These are phyloP conservation scores for Phialophora expanda DNA, from an alignment of 2,329 filamentous ascomycete genomes.

Conservation along the genomic window DNA sequence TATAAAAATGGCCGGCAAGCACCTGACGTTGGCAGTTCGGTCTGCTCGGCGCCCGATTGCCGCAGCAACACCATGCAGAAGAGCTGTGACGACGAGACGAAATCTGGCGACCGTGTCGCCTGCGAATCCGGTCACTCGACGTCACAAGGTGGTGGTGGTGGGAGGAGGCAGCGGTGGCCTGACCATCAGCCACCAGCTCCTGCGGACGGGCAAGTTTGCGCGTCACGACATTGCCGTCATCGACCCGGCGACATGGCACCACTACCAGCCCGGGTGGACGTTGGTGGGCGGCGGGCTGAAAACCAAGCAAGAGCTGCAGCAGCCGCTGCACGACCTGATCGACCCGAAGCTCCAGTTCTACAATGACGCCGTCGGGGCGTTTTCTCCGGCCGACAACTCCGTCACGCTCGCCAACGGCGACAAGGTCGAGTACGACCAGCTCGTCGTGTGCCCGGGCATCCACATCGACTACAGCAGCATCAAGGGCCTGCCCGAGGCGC, in stretches of 20 bases:
- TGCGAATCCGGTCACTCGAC: constrained; percentile 46
- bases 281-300: constrained; percentile 71
- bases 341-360: constrained; percentile 68
- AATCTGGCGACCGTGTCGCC: constrained; percentile 42
- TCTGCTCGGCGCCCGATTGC: background rate
- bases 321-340: constrained; percentile 58
- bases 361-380: constrained; percentile 55
- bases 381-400: constrained; percentile 62
- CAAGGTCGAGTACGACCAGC: constrained; percentile 65
- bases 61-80: background rate
- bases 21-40: background rate
- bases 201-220: constrained; percentile 62
- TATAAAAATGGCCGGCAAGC: background rate
- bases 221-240: constrained; percentile 68
- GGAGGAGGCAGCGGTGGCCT: constrained; percentile 71
- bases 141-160: constrained; percentile 70
- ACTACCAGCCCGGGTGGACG: constrained; percentile 74
- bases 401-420: constrained; percentile 63
- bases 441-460: constrained; percentile 67
- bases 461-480: constrained; percentile 58
- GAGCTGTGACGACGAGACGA: constrained; percentile 5
- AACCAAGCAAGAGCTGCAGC: constrained; percentile 63
- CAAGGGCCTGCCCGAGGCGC: constrained; percentile 63
- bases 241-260: constrained; percentile 67
- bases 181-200: constrained; percentile 69